A percentile compares a stretch with the other conserved stretches of the same genome.
Evolutionary conservation across 805 yeast species (phyloP).

Genomic region (Candida maesae): DNA sequence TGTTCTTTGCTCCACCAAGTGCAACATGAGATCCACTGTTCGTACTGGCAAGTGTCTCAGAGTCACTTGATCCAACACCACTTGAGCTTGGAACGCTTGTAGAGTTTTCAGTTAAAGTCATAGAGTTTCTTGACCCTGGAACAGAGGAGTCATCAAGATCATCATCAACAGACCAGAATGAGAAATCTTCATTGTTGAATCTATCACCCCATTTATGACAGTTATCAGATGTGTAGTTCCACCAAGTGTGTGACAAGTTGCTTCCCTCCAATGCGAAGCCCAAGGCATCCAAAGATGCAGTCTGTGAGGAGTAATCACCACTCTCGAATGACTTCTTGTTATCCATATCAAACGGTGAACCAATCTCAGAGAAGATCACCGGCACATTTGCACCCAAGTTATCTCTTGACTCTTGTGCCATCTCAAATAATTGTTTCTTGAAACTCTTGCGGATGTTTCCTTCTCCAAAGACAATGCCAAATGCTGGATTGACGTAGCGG

Average conservation of each 20-base stretch:
- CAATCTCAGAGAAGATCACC: constrained; percentile 85
- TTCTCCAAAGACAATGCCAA: constrained; percentile 82
- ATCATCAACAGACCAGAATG: constrained; percentile 77
- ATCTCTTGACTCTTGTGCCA: constrained; percentile 59
- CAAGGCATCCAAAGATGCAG: constrained; percentile 79
- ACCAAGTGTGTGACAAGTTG: constrained; percentile 68
- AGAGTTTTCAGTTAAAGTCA: neutral
- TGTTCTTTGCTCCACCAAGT: neutral
- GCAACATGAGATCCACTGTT: constrained; percentile 2
- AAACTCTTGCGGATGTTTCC: constrained; percentile 69
- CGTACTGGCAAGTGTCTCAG: constrained; percentile 4
- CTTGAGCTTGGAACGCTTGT: neutral
- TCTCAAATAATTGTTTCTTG: constrained; percentile 59
- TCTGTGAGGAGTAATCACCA: constrained; percentile 72
- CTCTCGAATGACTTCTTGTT: constrained; percentile 61
- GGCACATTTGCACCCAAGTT: constrained; percentile 65
- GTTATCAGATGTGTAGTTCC: constrained; percentile 80
- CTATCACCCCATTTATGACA: constrained; percentile 83
- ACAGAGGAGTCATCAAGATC: constrained; percentile 16
- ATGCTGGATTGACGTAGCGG: constrained; percentile 63
- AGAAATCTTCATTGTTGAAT: constrained; percentile 94
- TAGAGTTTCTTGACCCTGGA: constrained; percentile 6
- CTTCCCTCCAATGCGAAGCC: constrained; percentile 74
- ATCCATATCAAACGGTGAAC: constrained; percentile 97
- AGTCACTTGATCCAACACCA: too few relatives aligned